Base-by-base conservation (phyloP, 495 filamentous ascomycete genomes). In the Penicillium desertorum region DNA sequence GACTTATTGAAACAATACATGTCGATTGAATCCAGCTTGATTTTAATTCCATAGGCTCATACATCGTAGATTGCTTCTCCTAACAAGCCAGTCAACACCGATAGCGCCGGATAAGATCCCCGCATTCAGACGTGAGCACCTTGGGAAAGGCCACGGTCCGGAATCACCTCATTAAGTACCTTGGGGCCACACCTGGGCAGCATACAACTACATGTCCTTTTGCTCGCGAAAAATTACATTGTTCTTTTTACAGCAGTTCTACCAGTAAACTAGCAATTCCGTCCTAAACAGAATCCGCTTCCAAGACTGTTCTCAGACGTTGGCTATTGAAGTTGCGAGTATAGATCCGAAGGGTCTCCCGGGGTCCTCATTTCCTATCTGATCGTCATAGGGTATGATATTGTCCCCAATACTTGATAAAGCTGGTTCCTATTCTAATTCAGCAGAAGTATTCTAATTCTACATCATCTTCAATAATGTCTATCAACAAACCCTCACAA, bases 131-230 rank as follows among this genome's bases (percentile, higher is more conserved):
- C 32, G 20, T 12, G 44, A 52, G 52, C 43, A 55, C 53, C 53
- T 55, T 55, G 53, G n/a, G 27, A 34, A 23, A 39, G 16, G n/a
- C 7, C 25, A 22, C 7, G 23, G 27, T 25, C 23, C 39, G 27
- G 11, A 47, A 55, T 47, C 43, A 46, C 53, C 53, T 47, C 22
- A 55, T 36, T 4, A 55, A 39, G 53, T 55, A 55, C 53, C 53
- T 55, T 47, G 53, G 20, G 44, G 53, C 32, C 43, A 46, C 20
- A n/a, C n/a, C n/a, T n/a, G n/a, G n/a, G n/a, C n/a, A 22, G 16
- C 43, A 47, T 41, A 29, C 30, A 27, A 54, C 16, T 19, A 41
- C 49, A 39, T n/a, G 12, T 25, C 23, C 22, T 20, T 23, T 44
- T 12, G 11, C 19, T 22, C 19, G 19, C 14, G 23, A 25, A 23